Evolutionary conservation across 2,329 filamentous ascomycete genomes (phyloP), one percentile per base, ranked within the genome.

Genomic region (Phialophora verrucosa): DNA sequence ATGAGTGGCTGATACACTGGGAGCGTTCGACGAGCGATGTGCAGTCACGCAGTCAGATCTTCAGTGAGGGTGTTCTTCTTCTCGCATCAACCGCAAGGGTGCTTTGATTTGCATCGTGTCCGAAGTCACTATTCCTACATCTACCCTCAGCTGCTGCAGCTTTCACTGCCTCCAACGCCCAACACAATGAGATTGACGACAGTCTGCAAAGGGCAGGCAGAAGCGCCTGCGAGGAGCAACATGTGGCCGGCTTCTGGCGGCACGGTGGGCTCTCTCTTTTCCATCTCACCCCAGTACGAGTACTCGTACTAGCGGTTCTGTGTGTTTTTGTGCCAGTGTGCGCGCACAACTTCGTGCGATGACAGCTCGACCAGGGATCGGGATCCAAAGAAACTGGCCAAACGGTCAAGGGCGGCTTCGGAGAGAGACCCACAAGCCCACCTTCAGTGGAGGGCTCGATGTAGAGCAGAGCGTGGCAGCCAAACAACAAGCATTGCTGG

Each of bases 391-490:
- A 59, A 59, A 59, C 56, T 12, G 23, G 32, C 56, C 38, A 63
- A 55, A 20, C 38, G 61, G 23, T 38, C 47, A 58, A 54, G 42
- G 49, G 23, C 49, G 10, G 20, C 49, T 27, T 51, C 14, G 49
- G n/a, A 47, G 27, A 20, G 25, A 49, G 62, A 60, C 60, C 62
- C 62, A 64, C 62, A 20, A 23, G 54, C 17, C 35, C 35, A 20
- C 35, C 14, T n/a, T 14, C 17, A 27, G 25, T 51, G 11, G 20
- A 32, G 20, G 23, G 20, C 14, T 31, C 8, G 55, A 27, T 25
- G 44, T 35, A 27, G 32, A 50, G 12, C 32, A 62, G 61, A 49
- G 65, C 65, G 57, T 64, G 62, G 62, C 65, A 67, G 57, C 62
- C 58, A 64, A 53, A 64, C 44, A 38, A 62, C 47, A 60, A 51